Percentiles rank a stretch among this genome's conserved stretches.
Conservation (phyloP, 805 yeast species). For the Starmera dryadoides region DNA sequence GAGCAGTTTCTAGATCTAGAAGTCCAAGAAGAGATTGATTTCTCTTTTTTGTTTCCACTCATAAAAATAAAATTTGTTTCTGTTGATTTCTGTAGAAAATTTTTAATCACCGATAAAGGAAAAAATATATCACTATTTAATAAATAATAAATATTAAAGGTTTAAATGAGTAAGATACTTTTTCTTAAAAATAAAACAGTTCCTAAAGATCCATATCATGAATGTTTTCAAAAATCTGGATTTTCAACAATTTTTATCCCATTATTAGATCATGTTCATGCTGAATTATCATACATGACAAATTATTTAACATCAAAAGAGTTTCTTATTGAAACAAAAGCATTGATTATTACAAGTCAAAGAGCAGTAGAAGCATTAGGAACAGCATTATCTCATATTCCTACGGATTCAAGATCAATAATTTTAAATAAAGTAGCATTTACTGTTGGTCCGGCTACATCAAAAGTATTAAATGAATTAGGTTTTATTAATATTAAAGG, state of each 20-base stretch:
- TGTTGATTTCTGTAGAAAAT: no score
- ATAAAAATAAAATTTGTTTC: no score
- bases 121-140: no score
- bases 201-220: conserved; percentile 62
- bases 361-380: conserved; percentile 81
- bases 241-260: conserved; percentile 59
- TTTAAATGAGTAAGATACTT: conserved; percentile 26
- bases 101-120: no score
- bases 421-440: conserved; percentile 51
- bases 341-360: conserved; percentile 80
- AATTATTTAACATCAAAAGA: conserved; percentile 34
- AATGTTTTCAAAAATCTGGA: conserved; percentile 26
- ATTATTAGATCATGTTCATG: conserved; percentile 56
- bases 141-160: no score
- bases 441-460: conserved; percentile 92
- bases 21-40: conserved; percentile 22
- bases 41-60: no score
- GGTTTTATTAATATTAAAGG: conserved; percentile 72
- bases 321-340: conserved; percentile 34
- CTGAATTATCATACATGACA: conserved; percentile 38
- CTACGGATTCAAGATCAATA: conserved; percentile 9
- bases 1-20: conserved; percentile 22
- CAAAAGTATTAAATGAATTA: conserved; percentile 40
- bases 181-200: conserved; percentile 66
- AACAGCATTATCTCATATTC: conserved; percentile 26